Percentiles rank a stretch among this genome's conserved stretches.
Evolutionary conservation across 441 rosid genomes (phyloP).

Genomic region (Aleurites moluccanus): DNA sequence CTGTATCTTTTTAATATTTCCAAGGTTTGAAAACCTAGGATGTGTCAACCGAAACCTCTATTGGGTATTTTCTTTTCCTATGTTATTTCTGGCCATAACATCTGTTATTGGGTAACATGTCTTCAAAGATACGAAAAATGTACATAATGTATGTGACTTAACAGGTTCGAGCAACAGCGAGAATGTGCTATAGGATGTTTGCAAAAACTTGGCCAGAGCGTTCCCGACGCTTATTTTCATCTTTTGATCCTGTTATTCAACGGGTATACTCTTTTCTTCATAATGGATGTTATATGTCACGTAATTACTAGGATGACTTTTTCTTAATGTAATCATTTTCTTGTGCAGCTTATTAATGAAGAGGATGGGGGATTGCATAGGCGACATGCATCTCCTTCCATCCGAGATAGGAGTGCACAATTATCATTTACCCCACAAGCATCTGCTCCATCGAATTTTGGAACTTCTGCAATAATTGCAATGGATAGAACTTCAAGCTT

Average conservation of each 20-base stretch:
- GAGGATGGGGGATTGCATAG: conserved; percentile 97
- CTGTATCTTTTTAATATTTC: background rate
- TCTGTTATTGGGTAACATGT: background rate
- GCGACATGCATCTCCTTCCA: conserved; percentile 95
- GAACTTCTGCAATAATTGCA: conserved; percentile 95
- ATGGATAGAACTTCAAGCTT: conserved; percentile 94
- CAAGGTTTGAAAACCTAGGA: background rate
- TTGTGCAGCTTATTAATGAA: conserved; percentile 76
- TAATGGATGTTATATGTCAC: background rate
- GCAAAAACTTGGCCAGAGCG: conserved; percentile 99
- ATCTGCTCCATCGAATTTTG: conserved; percentile 56
- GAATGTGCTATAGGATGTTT: conserved; percentile 99
- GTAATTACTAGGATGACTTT: background rate
- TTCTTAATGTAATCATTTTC: background rate
- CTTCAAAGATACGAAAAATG: conserved; percentile 8
- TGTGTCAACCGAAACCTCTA: background rate
- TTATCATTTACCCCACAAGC: conserved; percentile 54
- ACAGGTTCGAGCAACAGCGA: conserved; percentile 96
- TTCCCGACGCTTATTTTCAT: conserved; percentile 82
- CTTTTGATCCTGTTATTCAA: conserved; percentile 94
- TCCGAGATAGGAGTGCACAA: conserved; percentile 83
- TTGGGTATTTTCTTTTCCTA: background rate
- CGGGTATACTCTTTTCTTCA: conserved; percentile 54
- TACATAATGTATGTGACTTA: conserved; percentile 27
- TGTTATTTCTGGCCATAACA: background rate